A percentile compares a stretch with the other conserved stretches of the same genome.
Evolutionary conservation across 1,284 basidiomycete species (phyloP).

Genomic region (Filobasidium uniguttulatum): DNA sequence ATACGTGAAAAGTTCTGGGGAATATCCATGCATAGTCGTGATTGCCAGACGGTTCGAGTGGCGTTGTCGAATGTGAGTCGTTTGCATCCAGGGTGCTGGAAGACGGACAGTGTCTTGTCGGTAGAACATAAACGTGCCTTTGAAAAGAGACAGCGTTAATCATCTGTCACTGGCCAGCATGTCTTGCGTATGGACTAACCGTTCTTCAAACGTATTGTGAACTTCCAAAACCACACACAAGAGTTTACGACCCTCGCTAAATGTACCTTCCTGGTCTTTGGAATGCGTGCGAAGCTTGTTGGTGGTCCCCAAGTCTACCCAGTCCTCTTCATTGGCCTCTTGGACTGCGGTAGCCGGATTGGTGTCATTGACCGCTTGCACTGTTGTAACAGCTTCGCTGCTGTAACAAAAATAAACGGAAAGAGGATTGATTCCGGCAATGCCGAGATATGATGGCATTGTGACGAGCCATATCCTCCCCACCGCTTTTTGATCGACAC

Average conservation of each 20-base stretch:
- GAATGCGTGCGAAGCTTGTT: too few relatives aligned
- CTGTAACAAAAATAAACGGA: conserved; percentile 59
- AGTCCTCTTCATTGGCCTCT: conserved; percentile 6
- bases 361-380: too few relatives aligned
- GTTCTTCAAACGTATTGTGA: conserved; percentile 64
- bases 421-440: conserved; percentile 60
- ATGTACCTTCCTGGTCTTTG: neutral
- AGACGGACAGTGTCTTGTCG: too few relatives aligned
- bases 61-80: neutral
- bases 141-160: neutral
- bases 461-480: conserved; percentile 56
- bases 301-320: neutral
- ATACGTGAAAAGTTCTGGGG: conserved; percentile 59
- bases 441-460: conserved; percentile 56
- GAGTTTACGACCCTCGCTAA: conserved; percentile 22
- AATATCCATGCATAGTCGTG: conserved; percentile 60
- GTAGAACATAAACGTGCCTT: conserved; percentile 16
- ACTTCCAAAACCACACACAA: conserved; percentile 54
- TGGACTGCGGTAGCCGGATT: too few relatives aligned
- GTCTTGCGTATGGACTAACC: conserved; percentile 37
- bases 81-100: neutral
- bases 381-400: too few relatives aligned
- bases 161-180: neutral
- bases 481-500: conserved; percentile 22
- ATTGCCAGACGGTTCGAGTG: conserved; percentile 24